Evolutionary conservation across 2,329 filamentous ascomycete species (phyloP).

Genomic region (Neobulgaria alba): DNA sequence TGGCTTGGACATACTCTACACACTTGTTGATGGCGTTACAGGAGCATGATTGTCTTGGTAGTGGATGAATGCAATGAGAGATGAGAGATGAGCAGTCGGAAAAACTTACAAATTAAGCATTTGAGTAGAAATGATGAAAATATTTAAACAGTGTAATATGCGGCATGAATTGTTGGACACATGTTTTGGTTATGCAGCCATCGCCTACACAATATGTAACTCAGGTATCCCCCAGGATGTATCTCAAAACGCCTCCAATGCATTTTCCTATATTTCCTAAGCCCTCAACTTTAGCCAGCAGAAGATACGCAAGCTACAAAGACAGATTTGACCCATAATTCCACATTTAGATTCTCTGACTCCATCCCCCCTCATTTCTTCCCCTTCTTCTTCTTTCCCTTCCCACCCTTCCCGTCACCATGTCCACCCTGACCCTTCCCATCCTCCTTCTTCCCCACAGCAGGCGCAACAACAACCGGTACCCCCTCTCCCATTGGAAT

Average conservation of each 20-base stretch:
- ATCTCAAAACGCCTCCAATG: conserved; percentile 2
- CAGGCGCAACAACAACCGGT: conserved; percentile 28
- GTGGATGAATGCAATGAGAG: conserved; percentile 10
- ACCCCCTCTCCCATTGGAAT: conserved; percentile 17
- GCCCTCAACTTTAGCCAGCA: too few species aligned
- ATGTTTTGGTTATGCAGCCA: too few species aligned
- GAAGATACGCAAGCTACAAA: too few species aligned
- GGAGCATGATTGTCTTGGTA: conserved; percentile 16
- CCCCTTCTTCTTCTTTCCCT: conserved; percentile 64
- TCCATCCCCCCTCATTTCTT: conserved; percentile 45
- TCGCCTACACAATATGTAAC: too few species aligned
- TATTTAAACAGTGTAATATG: too few species aligned
- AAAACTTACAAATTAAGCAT: too few species aligned
- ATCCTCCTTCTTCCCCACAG: conserved; percentile 44
- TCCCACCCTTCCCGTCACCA: conserved; percentile 34
- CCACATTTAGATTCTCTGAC: not conserved
- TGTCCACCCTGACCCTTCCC: conserved; percentile 32
- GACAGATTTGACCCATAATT: too few species aligned
- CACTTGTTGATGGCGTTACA: conserved; percentile 19
- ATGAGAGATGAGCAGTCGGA: too few species aligned
- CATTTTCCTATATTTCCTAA: not conserved
- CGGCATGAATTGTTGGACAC: too few species aligned
- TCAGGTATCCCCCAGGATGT: too few species aligned
- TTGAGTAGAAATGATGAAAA: conserved; percentile 13
- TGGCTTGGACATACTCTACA: conserved; percentile 11